Evolutionary conservation across 2,329 filamentous ascomycete genomes (phyloP).

Genomic region (Claviceps sorghi): DNA sequence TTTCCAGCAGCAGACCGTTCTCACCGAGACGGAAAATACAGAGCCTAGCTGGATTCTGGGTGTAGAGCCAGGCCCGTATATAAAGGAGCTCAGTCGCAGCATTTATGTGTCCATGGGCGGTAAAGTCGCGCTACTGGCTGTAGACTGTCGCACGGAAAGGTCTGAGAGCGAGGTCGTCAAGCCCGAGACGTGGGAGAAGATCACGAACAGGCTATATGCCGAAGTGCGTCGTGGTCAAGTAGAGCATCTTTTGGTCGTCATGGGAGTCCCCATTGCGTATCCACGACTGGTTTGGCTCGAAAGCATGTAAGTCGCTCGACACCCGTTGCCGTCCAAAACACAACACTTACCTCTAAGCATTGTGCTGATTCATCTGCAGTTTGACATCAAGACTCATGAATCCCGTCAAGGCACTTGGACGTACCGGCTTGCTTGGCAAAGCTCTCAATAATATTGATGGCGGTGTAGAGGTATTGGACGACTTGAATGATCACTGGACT

Average conservation of each 20-base stretch:
- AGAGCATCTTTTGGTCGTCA: constrained; percentile 75
- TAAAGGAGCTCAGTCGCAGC: constrained; percentile 71
- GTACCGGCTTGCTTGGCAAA: constrained; percentile 63
- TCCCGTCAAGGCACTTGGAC: constrained; percentile 76
- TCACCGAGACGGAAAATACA: constrained; percentile 62
- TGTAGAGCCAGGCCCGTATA: constrained; percentile 69
- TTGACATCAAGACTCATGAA: constrained; percentile 77
- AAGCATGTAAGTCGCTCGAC: constrained; percentile 40
- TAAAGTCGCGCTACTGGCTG: constrained; percentile 65
- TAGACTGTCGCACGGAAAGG: constrained; percentile 85
- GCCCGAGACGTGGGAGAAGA: constrained; percentile 67
- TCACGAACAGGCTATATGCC: constrained; percentile 71
- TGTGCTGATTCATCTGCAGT: constrained; percentile 24
- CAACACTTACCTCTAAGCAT: background rate
- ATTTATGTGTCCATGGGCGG: constrained; percentile 73
- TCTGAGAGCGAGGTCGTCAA: constrained; percentile 68
- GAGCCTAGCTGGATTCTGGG: constrained; percentile 92
- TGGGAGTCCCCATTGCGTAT: constrained; percentile 75
- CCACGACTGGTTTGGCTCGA: constrained; percentile 59
- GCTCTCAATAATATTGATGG: constrained; percentile 84
- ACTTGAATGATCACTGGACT: constrained; percentile 94
- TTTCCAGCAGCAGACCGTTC: constrained; percentile 88
- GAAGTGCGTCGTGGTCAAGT: constrained; percentile 75
- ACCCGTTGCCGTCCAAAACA: background rate
- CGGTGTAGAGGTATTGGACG: constrained; percentile 80